Base-by-base conservation (phyloP, 768 basidiomycete species). In the Cytidiella melzeri region DNA sequence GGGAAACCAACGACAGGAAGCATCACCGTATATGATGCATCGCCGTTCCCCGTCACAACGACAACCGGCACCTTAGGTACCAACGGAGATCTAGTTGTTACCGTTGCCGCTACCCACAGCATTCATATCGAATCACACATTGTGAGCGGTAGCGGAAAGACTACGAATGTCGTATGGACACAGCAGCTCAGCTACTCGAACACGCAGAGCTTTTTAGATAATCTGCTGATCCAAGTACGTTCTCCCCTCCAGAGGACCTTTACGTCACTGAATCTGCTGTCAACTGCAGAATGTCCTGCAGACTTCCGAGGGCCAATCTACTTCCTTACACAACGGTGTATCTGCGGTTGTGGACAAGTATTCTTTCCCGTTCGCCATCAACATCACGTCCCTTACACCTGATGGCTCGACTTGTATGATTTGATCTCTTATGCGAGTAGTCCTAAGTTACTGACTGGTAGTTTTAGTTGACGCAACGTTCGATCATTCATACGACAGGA, bases 401-500 rank as follows among this genome's bases (percentile, higher is more conserved):
- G 67, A 66, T 9, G 66, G 69, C 5, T 57, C 62, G 10, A 61
- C 60, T 13, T 69, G 68, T 71, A 45, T 43, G 63, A 55, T 36
- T 12, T 2, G 15, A 18, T 18, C 15, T 23, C 40, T n/a, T 7
- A n/a, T 39, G 2, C 19, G 37, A 28, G 20, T 18, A 18, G 9
- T 37, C 23, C 19, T 19, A 26, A 21, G 6, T 13, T n/a, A 12
- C 18, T 20, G 12, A 28, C 34, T 13, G 13, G 26, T 28, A 23
- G 2, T n/a, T n/a, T 4, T 43, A 86, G 83, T 76, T 58, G 69
- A 70, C 43, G 66, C 73, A 9, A 57, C 60, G 2, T 74, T 90
- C 50, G 83, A 89, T 56, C 87, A 87, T 57, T 82, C 81, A 0
- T 90, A 87, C 58, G 64, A 78, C 43, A 79, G 86, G 20, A 66